Percentiles rank a stretch among this genome's conserved stretches.
Evolutionary conservation across 2,329 filamentous ascomycete species (phyloP).

Genomic region (Cladobotryum protrusum): DNA sequence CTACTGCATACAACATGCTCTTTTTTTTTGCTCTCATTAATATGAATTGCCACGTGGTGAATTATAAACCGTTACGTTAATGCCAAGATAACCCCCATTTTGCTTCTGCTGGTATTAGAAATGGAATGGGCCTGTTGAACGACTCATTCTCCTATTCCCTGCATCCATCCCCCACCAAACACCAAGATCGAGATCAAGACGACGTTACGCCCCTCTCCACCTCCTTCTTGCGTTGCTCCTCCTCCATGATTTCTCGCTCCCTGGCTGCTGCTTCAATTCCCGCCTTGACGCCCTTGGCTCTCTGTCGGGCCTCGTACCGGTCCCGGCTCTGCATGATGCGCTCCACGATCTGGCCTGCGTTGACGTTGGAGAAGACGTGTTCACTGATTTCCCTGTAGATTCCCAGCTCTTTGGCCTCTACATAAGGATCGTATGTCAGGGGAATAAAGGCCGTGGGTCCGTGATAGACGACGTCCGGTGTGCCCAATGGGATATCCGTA

Average conservation of each 20-base stretch:
- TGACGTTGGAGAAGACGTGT: conserved; percentile 81
- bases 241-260: conserved; percentile 56
- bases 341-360: conserved; percentile 85
- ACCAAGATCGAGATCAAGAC: not conserved
- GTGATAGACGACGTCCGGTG: conserved; percentile 81
- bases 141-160: no score
- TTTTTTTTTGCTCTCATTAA: no score
- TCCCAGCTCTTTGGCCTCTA: conserved; percentile 69
- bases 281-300: conserved; percentile 83
- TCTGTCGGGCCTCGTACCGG: conserved; percentile 86
- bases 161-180: no score
- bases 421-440: conserved; percentile 72
- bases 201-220: conserved; percentile 4
- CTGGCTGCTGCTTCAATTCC: conserved; percentile 63
- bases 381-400: conserved; percentile 74
- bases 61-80: no score
- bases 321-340: conserved; percentile 82
- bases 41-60: no score
- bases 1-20: no score
- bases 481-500: conserved; percentile 63
- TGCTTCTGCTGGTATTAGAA: no score
- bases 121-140: no score
- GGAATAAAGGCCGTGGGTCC: conserved; percentile 92
- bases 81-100: no score
- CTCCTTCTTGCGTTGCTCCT: conserved; percentile 43